Evolutionary conservation across 2,329 filamentous ascomycete genomes (phyloP), one percentile per base, ranked within the genome.

Genomic region (Colletotrichum sp.): DNA sequence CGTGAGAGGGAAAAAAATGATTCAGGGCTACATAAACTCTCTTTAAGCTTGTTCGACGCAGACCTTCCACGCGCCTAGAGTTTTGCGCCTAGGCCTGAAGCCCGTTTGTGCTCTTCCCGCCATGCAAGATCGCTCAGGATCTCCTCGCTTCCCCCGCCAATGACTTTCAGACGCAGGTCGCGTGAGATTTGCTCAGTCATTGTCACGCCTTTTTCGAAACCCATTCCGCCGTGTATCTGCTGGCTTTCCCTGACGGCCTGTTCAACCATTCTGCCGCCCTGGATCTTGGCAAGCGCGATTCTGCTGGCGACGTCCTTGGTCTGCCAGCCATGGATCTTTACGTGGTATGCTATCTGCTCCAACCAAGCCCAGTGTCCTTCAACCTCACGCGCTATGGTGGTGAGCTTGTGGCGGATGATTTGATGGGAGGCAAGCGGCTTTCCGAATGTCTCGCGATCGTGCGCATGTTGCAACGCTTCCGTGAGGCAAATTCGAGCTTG

Each of bases 301-400:
- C 80, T 77, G 10, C 80, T 78, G 0, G 81, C 83, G 44, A 85
- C 72, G 18, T 83, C 84, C 76, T 83, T 81, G 1, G 77, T 34
- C 28, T 69, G 70, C 71, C 4, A 79, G 49, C 72, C 79, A 73
- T 28, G 73, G 15, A 39, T 89, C 85, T 59, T 90, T 18, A 76
- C 85, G 62, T 90, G 89, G 80, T 89, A 90, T 7, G 89, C 90
- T 4, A 93, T 83, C 80, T 93, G 91, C 79, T 93, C 92, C 74
- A 93, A 81, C 84, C 91, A 93, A 0, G 91, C 90, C 82, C 90
- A 91, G 62, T 91, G 89, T 0, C 89, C 89, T 78, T 93, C 92
- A n/a, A 93, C 88, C 78, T 90, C 87, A 13, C 90, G 85, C 1
- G 90, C 91, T 67, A 93, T 87, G 44, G 88, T 90, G n/a, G 89